Base-by-base conservation (phyloP, 208 protist genomes). In the Angomonas deanei region DNA sequence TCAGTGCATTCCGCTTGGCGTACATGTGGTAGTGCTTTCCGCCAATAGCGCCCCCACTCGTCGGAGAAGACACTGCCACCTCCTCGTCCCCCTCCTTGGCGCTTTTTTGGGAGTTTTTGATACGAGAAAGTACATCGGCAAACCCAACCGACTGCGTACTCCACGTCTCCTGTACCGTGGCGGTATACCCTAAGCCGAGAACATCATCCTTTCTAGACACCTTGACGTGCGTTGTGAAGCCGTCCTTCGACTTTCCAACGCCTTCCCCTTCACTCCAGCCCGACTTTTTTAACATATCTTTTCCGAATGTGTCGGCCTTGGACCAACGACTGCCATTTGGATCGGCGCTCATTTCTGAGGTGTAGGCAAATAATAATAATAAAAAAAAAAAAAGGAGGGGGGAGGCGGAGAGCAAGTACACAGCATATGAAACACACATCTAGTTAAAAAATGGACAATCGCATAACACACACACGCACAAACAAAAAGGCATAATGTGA, bases 221-320 rank as follows among this genome's bases (percentile, higher is more conserved):
- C 70, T 96, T 97, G 47, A 97, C 76, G 74, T 97, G 86, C 17
- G 67, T 75, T 13, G 80, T 78, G 2, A 74, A 71, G 52, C 94
- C 94, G n/a, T 94, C 79, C 68, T 90, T 68, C 8, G 84, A 76
- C 55, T 80, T 84, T n/a, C 94, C 94, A 11, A 97, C 68, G 5
- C 94, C 94, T 26, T 57, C 76, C 49, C 94, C 94, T 61, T 97
- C 89, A 31, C 68, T 81, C 94, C 94, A 97, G 2, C 94, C 94
- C 23, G 88, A 82, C 61, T 94, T 95, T 69, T 92, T 78, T 60
- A 97, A 63, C 42, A 97, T 67, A 30, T 88, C 67, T 55, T 89
- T 91, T 13, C 94, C 92, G 38, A 93, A 77, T 10, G 74, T 86
- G 0, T 90, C 87, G 10, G 84, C 84, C 23, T 79, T 85, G 3